Base-by-base conservation (phyloP, 176 grass and related monocot genomes). In the Typha latifolia region DNA sequence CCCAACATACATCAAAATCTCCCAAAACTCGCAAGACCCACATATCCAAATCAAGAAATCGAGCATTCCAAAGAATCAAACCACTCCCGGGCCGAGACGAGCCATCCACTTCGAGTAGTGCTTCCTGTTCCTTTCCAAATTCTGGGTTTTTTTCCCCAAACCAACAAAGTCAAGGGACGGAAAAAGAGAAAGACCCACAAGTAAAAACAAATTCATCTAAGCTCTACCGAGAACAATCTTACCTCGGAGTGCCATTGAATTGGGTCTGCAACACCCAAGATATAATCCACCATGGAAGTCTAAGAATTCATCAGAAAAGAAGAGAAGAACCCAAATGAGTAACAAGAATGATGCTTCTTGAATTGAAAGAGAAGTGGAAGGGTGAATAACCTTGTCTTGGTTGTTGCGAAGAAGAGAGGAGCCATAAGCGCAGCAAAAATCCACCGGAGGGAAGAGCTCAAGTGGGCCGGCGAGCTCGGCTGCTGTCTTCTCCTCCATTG, bases 271-370 rank as follows among this genome's bases (percentile, higher is more conserved):
- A 96, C 88, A 6, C 88, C 88, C 2, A 96, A 24, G 65, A 96
- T 96, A 75, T 91, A 96, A 67, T 96, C 93, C 48, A 96, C 93
- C 93, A 89, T 97, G 63, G 87, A 82, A 47, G 75, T 51, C 72
- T 84, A 49, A 24, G 48, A 16, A 74, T 53, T 69, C 8, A 64
- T 32, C 3, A 29, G 9, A 43, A 10, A 50, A 16, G 29, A 23
- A 32, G 12, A 47, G 0, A 69, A 70, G 0, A 69, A 70, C 27
- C 9, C 18, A 26, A n/a, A 52, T 51, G 34, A 61, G 15, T 47
- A 59, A 12, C 56, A 61, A 48, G 32, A 48, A 70, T 18, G 18
- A 74, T 23, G 48, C 37, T 43, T 43, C 37, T 43, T 43, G 68
- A 66, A 66, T 48, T 14, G 57, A 55, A 43, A 76, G 29, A 49